These are phyloP conservation scores for Tulasnella sp. DNA, from an alignment of 768 basidiomycete species.

Conservation along the genomic window DNA sequence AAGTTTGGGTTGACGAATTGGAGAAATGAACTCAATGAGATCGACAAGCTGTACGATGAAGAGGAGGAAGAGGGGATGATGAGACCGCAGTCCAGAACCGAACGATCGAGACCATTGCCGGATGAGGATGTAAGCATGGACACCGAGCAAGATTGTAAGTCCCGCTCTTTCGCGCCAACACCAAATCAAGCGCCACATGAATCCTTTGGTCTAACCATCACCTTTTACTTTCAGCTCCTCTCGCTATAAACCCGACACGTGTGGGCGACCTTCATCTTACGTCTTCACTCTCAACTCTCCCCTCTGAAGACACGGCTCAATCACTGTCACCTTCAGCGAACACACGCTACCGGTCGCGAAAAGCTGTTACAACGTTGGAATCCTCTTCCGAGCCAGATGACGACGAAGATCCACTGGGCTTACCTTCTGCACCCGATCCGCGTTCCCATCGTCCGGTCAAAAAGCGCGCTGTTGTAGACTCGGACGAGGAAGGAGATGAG, in stretches of 20 bases:
- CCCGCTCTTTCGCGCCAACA: too few species aligned
- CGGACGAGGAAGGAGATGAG: not conserved
- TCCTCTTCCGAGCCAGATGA: not conserved
- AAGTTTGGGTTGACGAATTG: not conserved
- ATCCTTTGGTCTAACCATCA: not conserved
- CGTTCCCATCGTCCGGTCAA: constrained; percentile 3
- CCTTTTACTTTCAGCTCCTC: not conserved
- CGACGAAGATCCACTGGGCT: not conserved
- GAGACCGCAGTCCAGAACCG: not conserved
- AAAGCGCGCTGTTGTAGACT: not conserved
- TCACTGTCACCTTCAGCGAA: not conserved
- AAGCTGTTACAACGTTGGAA: not conserved
- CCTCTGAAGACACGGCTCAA: not conserved
- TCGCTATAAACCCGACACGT: not conserved
- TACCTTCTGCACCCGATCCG: not conserved
- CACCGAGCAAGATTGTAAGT: not conserved
- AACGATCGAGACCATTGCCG: too few species aligned
- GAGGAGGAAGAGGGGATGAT: not conserved
- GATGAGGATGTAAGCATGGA: not conserved
- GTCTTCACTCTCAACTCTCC: not conserved
- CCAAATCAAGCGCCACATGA: too few species aligned
- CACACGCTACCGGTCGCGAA: not conserved
- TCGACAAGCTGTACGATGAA: not conserved
- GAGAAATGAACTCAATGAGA: not conserved
- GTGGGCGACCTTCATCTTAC: not conserved